These are phyloP conservation scores for Sarocladiaceae sp. DNA, from an alignment of 2,329 filamentous ascomycete species.

Conservation along the genomic window DNA sequence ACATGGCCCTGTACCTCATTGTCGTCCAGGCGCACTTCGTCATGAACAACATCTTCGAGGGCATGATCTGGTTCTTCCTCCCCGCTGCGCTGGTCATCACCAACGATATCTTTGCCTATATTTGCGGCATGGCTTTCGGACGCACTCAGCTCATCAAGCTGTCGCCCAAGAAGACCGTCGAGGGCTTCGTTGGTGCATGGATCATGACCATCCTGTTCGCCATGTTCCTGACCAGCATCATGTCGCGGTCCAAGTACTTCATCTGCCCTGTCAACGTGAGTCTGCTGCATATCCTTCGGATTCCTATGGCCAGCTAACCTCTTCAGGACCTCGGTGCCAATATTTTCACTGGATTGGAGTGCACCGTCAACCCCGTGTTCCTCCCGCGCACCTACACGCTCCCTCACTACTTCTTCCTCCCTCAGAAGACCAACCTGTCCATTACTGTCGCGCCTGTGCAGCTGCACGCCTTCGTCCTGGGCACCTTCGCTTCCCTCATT, in stretches of 20 bases:
- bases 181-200: conserved; percentile 96
- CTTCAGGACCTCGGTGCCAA: conserved; percentile 81
- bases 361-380: conserved; percentile 89
- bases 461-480: conserved; percentile 83
- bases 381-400: conserved; percentile 67
- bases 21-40: conserved; percentile 98
- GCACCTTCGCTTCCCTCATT: conserved; percentile 91
- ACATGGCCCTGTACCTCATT: conserved; percentile 97
- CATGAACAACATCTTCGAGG: conserved; percentile 99
- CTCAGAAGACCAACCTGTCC: conserved; percentile 52
- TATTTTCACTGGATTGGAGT: conserved; percentile 83
- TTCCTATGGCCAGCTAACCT: neutral
- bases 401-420: conserved; percentile 64
- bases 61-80: conserved; percentile 99
- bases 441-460: conserved; percentile 83
- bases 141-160: conserved; percentile 95
- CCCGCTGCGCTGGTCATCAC: conserved; percentile 93
- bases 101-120: conserved; percentile 97
- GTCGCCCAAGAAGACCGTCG: conserved; percentile 97
- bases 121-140: conserved; percentile 95
- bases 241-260: conserved; percentile 93
- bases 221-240: conserved; percentile 70
- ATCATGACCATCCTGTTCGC: conserved; percentile 88
- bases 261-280: conserved; percentile 88
- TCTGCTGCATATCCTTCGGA: conserved; percentile 4